Conservation (phyloP, 495 filamentous ascomycete genomes). For the Neurospora sublineolata region DNA sequence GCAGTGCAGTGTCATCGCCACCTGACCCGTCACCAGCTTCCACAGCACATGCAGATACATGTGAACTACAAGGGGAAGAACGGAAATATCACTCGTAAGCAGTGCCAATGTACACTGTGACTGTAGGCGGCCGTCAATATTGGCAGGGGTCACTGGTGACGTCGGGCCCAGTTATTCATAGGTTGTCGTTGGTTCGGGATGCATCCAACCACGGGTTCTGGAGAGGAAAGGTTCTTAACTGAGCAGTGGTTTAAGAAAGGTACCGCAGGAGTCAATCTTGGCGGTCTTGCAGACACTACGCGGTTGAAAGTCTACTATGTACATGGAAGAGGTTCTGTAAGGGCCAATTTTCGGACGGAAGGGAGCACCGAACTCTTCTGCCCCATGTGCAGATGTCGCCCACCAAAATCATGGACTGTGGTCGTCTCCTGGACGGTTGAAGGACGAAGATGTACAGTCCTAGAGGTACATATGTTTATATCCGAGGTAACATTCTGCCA, state of each 20-base stretch:
- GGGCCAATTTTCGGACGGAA: background rate
- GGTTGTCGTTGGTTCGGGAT: background rate
- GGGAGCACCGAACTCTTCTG: background rate
- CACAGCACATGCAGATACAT: background rate
- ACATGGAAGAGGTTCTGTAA: background rate
- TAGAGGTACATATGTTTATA: too few species aligned
- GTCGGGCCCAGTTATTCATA: background rate
- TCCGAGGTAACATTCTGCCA: background rate
- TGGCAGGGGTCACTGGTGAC: background rate
- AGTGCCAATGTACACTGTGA: background rate
- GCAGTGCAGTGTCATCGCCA: background rate
- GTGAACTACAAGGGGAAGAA: background rate
- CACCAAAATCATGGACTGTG: background rate
- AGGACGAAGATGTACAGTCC: background rate
- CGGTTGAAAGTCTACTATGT: background rate
- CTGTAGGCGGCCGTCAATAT: background rate
- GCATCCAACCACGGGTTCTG: background rate
- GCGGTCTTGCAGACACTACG: background rate
- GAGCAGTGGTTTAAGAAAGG: background rate
- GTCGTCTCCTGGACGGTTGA: background rate
- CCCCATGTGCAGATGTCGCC: background rate
- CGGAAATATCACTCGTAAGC: background rate
- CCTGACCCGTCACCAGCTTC: background rate
- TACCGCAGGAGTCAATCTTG: background rate
- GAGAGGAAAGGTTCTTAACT: background rate